Conservation (phyloP, 1,284 basidiomycete species). For the Naganishia sp. region DNA sequence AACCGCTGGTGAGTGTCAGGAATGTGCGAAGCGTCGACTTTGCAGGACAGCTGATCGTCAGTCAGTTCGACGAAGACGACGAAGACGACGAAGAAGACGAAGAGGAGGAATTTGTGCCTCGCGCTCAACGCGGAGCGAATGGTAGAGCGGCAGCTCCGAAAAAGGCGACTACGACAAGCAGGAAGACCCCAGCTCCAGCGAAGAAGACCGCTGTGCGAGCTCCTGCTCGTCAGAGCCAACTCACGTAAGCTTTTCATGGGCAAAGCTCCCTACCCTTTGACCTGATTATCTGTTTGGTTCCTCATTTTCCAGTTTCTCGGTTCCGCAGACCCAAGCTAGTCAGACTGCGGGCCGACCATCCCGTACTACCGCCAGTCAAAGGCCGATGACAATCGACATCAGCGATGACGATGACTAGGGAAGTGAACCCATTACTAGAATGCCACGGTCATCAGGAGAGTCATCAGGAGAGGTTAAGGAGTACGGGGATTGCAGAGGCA, state of each 20-base stretch:
- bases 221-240: conserved; percentile 29
- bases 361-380: conserved; percentile 16
- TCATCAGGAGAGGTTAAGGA: no score
- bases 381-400: conserved; percentile 16
- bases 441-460: no score
- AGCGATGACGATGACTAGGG: conserved; percentile 22
- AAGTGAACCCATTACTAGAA: no score
- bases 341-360: conserved; percentile 13
- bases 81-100: conserved; percentile 54
- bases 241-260: conserved; percentile 15
- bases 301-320: conserved; percentile 10
- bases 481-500: no score
- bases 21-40: conserved; percentile 5
- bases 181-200: conserved; percentile 14
- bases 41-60: conserved; percentile 6
- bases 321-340: conserved; percentile 7
- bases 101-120: conserved; percentile 33
- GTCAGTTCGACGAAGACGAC: conserved; percentile 55
- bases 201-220: not conserved
- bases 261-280: not conserved
- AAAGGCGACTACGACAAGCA: conserved; percentile 2
- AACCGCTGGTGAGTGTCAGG: conserved; percentile 52
- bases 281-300: not conserved
- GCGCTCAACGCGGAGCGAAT: conserved; percentile 12
- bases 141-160: conserved; percentile 15